phyloP scores from a whole-genome alignment of 2,329 filamentous ascomycete genomes.

The Aspergillus viridinutans region DNA sequence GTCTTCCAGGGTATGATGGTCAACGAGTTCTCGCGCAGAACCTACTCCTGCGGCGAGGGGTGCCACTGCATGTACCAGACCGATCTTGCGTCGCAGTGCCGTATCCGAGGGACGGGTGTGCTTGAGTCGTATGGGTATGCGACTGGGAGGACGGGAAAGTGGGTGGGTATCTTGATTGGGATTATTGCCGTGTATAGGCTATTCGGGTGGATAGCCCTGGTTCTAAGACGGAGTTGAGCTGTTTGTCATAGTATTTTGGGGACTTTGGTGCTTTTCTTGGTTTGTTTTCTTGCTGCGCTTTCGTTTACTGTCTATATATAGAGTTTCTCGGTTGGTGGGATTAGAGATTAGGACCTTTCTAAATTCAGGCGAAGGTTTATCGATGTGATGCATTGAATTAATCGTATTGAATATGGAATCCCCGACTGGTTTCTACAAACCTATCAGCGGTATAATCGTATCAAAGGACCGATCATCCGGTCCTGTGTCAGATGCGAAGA shows the following conservation, averaged over 20 bases:
- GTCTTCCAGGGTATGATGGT: slow-evolving; percentile 94
- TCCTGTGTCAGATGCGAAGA: background rate
- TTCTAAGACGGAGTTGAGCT: slow-evolving; percentile 9
- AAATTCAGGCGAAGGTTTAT: too few species aligned
- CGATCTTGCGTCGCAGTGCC: slow-evolving; percentile 58
- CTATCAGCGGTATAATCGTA: background rate
- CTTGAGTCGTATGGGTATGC: slow-evolving; percentile 66
- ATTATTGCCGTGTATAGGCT: slow-evolving; percentile 72
- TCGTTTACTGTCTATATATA: background rate
- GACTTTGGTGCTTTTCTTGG: background rate
- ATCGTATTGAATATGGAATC: background rate
- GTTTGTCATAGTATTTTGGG: background rate
- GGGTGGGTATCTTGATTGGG: slow-evolving; percentile 71
- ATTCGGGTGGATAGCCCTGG: slow-evolving; percentile 61
- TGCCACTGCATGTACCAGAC: slow-evolving; percentile 71
- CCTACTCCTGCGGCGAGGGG: slow-evolving; percentile 56
- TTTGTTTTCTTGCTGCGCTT: background rate
- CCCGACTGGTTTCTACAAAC: background rate
- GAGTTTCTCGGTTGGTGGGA: background rate
- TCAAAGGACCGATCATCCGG: background rate
- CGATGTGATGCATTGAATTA: background rate
- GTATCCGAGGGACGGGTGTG: slow-evolving; percentile 67
- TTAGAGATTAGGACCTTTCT: background rate
- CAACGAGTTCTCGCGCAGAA: slow-evolving; percentile 69
- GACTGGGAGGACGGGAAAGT: slow-evolving; percentile 59